These are phyloP conservation scores for Monosporascus sp. DNA, from an alignment of 2,329 filamentous ascomycete genomes.

Conservation along the genomic window DNA sequence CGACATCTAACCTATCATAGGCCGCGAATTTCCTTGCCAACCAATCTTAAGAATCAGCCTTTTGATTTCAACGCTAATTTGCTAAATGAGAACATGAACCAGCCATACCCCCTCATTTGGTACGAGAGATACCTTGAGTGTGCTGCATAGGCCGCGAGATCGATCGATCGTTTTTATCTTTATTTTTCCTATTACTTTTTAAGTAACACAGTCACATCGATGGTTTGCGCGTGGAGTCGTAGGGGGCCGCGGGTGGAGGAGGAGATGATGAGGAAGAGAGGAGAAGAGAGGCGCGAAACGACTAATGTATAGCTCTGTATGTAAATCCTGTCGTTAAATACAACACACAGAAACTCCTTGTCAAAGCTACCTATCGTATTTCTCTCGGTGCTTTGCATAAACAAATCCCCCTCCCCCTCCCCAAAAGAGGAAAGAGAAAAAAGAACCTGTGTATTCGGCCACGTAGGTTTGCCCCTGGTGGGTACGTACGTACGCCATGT, in stretches of 20 bases:
- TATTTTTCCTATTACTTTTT: not conserved
- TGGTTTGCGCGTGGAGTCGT: too few species aligned
- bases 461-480: too few species aligned
- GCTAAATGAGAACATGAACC: not conserved
- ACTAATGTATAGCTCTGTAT: slow-evolving; percentile 20
- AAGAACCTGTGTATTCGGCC: too few species aligned
- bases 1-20: slow-evolving; percentile 25
- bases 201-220: too few species aligned
- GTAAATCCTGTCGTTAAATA: slow-evolving; percentile 14
- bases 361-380: not conserved
- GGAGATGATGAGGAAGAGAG: not conserved
- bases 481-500: too few species aligned
- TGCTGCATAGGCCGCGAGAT: slow-evolving; percentile 19
- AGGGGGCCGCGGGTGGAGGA: too few species aligned
- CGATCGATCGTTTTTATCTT: slow-evolving; percentile 1
- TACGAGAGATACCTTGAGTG: slow-evolving; percentile 14
- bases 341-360: not conserved
- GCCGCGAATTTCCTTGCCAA: slow-evolving; percentile 52
- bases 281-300: not conserved
- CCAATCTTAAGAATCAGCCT: slow-evolving; percentile 37
- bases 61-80: not conserved
- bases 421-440: too few species aligned
- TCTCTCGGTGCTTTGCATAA: too few species aligned
- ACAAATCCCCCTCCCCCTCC: not conserved
- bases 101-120: slow-evolving; percentile 3